Evolutionary conservation across 768 basidiomycete species (phyloP).

Genomic region (Hericium alpestre): DNA sequence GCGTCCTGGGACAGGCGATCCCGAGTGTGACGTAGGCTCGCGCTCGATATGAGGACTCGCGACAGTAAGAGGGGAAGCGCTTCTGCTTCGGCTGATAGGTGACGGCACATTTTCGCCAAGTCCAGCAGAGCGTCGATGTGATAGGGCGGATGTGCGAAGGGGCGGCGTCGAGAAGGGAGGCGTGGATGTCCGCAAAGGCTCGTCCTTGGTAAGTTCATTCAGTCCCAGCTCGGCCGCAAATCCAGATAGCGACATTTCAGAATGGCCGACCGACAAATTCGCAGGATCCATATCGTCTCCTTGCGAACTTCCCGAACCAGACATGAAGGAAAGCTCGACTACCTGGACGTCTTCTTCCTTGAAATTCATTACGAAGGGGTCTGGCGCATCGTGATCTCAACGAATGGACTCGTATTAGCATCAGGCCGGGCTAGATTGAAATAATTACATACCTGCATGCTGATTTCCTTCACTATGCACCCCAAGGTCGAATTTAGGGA

Average conservation of each 20-base stretch:
- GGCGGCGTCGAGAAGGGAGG: background rate
- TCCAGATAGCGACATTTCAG: conserved; percentile 25
- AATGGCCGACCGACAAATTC: conserved; percentile 22
- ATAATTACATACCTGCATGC: conserved; percentile 2
- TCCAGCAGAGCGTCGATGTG: background rate
- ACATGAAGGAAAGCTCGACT: conserved; percentile 18
- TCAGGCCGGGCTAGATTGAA: background rate
- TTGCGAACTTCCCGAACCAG: conserved; percentile 8
- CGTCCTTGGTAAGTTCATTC: background rate
- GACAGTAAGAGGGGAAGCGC: conserved; percentile 7
- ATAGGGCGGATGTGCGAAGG: background rate
- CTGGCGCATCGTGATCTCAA: conserved; percentile 18
- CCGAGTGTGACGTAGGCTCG: background rate
- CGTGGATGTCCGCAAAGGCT: background rate
- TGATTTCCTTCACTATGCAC: conserved; percentile 4
- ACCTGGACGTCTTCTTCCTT: conserved; percentile 21
- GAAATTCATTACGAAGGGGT: conserved; percentile 13
- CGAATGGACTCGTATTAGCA: background rate
- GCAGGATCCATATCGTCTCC: conserved; percentile 1
- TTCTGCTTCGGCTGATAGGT: conserved; percentile 4
- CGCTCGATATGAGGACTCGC: background rate
- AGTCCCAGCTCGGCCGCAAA: conserved; percentile 13
- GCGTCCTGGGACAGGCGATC: background rate
- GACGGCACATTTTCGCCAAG: conserved; percentile 6
- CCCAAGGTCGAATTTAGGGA: conserved; percentile 25